Evolutionary conservation across 2,329 filamentous ascomycete genomes (phyloP).

Genomic region (Scleromitrula shiraiana): DNA sequence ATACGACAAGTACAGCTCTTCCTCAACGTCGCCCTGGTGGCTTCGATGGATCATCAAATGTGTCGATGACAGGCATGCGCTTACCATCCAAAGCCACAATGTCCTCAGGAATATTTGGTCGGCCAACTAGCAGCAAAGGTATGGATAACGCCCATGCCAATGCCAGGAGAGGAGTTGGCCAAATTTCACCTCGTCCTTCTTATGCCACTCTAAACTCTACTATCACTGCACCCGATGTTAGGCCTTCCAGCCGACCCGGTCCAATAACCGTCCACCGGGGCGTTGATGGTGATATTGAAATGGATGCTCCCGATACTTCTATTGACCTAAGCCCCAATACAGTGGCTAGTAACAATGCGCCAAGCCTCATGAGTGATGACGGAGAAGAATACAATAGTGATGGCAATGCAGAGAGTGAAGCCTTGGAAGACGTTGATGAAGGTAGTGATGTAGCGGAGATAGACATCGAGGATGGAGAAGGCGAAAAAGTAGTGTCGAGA

Average conservation of each 20-base stretch:
- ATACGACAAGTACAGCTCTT: constrained; percentile 30
- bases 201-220: constrained; percentile 28
- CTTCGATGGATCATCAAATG: constrained; percentile 31
- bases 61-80: constrained; percentile 38
- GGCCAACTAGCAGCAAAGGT: constrained; percentile 52
- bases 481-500: constrained; percentile 24
- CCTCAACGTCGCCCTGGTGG: constrained; percentile 31
- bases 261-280: constrained; percentile 13
- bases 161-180: constrained; percentile 30
- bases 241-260: constrained; percentile 12
- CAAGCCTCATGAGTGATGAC: constrained; percentile 73
- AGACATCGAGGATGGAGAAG: constrained; percentile 45
- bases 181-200: constrained; percentile 33
- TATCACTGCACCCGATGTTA: constrained; percentile 16
- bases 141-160: constrained; percentile 28
- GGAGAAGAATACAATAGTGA: constrained; percentile 70
- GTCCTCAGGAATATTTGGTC: constrained; percentile 40
- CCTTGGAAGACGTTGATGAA: constrained; percentile 43
- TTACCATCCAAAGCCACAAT: constrained; percentile 51
- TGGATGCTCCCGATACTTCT: constrained; percentile 32
- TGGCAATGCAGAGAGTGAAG: constrained; percentile 44
- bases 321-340: constrained; percentile 62
- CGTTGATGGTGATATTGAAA: constrained; percentile 33
- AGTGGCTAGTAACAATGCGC: constrained; percentile 65
- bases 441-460: constrained; percentile 57